Percentiles rank a stretch among this genome's conserved stretches.
These are phyloP conservation scores for Purshia tridentata DNA, from an alignment of 306 rosid genomes.

Conservation along the genomic window DNA sequence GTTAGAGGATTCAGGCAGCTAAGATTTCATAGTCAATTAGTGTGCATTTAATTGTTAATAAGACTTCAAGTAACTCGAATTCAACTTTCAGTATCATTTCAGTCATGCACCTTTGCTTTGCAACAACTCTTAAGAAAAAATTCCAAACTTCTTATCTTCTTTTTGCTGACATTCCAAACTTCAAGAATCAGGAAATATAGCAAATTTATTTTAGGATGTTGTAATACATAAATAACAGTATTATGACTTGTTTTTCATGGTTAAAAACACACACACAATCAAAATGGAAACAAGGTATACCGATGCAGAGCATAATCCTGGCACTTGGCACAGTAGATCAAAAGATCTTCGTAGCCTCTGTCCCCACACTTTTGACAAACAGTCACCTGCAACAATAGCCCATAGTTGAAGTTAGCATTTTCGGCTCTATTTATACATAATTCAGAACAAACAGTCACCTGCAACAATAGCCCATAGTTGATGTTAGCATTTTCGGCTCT, in stretches of 20 bases:
- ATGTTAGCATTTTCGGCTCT: neutral
- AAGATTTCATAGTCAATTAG: neutral
- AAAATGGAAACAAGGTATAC: conserved; percentile 15
- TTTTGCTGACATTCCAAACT: neutral
- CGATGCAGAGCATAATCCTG: conserved; percentile 16
- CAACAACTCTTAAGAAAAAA: neutral
- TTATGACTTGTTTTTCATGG: neutral
- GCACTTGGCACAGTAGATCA: conserved; percentile 23
- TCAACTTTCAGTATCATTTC: neutral
- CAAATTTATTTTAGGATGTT: neutral
- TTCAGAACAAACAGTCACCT: conserved; percentile 2
- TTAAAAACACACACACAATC: neutral
- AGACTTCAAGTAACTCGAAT: neutral
- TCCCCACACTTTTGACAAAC: conserved; percentile 29
- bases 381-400: conserved; percentile 13
- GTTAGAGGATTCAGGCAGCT: neutral
- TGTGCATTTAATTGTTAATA: neutral
- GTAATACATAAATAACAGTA: neutral
- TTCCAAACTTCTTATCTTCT: neutral
- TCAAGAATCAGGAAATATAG: neutral
- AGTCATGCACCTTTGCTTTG: neutral
- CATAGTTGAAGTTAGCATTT: neutral
- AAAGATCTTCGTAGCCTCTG: neutral
- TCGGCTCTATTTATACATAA: neutral
- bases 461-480: neutral